These are phyloP conservation scores for Chlorella sorokiniana DNA, from an alignment of 139 green algal genomes.

Conservation along the genomic window DNA sequence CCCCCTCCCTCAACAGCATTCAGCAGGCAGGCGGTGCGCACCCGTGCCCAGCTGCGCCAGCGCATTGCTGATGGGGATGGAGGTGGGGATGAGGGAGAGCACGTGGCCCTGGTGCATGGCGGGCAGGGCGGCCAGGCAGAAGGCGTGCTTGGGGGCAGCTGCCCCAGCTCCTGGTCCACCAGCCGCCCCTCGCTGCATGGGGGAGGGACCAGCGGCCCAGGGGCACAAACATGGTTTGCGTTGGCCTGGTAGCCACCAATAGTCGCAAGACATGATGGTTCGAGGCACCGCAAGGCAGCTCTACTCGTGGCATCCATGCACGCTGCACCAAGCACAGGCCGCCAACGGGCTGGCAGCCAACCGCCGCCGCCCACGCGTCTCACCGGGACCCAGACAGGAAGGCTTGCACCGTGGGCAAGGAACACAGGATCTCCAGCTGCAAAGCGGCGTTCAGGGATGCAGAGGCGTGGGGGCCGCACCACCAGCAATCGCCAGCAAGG, in stretches of 20 bases:
- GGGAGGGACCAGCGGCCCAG: not conserved
- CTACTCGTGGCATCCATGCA: not conserved
- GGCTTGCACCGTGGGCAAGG: not conserved
- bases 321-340: not conserved
- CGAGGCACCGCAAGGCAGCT: too few species aligned
- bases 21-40: not conserved
- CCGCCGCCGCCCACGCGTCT: too few species aligned
- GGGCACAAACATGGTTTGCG: too few species aligned
- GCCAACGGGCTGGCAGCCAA: too few species aligned
- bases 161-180: constrained; percentile 14
- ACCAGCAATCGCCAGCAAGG: not conserved
- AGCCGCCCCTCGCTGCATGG: constrained; percentile 22
- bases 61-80: constrained; percentile 3
- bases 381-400: constrained; percentile 9
- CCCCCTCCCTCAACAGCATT: not conserved
- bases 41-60: constrained; percentile 13
- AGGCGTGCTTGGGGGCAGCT: constrained; percentile 46
- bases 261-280: too few species aligned
- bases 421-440: constrained; percentile 28
- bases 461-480: not conserved
- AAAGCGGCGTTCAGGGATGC: constrained; percentile 1
- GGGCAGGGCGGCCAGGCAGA: constrained; percentile 48
- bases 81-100: constrained; percentile 37
- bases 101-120: constrained; percentile 64
- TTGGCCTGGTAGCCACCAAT: too few species aligned